Evolutionary conservation across 78 protist genomes (phyloP), one percentile per base, ranked within the genome.

Genomic region (Cavenderia fasciculata): DNA sequence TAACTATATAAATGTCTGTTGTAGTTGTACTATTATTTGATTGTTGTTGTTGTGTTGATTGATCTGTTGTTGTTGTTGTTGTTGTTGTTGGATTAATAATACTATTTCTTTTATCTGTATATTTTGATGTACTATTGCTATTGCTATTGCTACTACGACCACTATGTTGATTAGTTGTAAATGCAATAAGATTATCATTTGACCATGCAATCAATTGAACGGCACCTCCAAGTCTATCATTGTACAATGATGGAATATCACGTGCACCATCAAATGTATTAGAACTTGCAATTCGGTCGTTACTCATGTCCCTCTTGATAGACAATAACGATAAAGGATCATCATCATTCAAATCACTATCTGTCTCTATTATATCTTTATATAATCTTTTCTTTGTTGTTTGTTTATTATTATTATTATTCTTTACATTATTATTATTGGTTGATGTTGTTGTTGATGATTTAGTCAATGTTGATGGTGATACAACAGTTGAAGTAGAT

Each of bases 171-270:
- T 63, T 63, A 6, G 33, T 27, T 18, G 73, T 69, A 34, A 82
- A 82, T 38, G 90, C 90, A 54, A 82, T 68, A 25, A 52, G 61
- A 56, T 82, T 82, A 44, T 82, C 90, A 0, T 33, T 47, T 11
- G 90, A 82, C 90, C 90, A 82, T 4, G 70, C 23, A 6, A 82
- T 43, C 14, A 82, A 31, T 23, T 82, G 78, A 52, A 63, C 72
- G 47, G 72, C 72, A 63, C 18, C 4, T 43, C 38, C 47, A 63
- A 40, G n/a, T 40, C 33, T 2, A 5, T 19, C n/a, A 63, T 4
- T 38, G n/a, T 1, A 63, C 38, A 43, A 27, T 38, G 2, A 40
- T 27, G 12, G 4, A 61, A 31, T 10, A 27, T n/a, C n/a, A 4
- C 43, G n/a, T 36, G 38, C 36, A 29, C 12, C 11, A 7, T 23